Base-by-base conservation (phyloP, 768 basidiomycete species). In the Lactarius sanguifluus region DNA sequence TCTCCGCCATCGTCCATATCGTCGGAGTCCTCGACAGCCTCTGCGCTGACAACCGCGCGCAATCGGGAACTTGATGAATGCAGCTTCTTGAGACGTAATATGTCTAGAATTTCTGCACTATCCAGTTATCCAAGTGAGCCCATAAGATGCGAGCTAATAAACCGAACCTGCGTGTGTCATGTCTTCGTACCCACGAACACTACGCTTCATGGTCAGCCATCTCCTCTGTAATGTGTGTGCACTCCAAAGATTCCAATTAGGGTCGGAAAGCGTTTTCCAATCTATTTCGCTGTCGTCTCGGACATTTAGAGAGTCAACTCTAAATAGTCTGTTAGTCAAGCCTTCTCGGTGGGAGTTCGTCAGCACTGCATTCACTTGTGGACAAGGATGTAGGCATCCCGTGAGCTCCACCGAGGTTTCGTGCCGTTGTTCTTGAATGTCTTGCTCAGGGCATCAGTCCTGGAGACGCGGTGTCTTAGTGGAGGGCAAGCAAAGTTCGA, bases 241-340 rank as follows among this genome's bases (percentile, higher is more conserved):
- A 74, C 91, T 93, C 90, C 90, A 93, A 10, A 91, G 73, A 71
- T 93, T 91, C 91, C 91, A 93, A 65, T 87, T 81, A 18, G 84
- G 73, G 73, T 94, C 92, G 1, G 85, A 78, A 13, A 94, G 79
- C 20, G 82, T 81, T 72, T 91, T 91, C 92, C 92, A 94, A 71
- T 91, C 88, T 56, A 94, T 89, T 72, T 94, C 92, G 34, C 85
- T 88, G 71, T 94, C 92, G 71, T 93, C 87, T 54, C 82, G 81
- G 61, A 93, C 89, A 65, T 87, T 82, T 57, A 93, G 75, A 0
- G 89, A 86, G 72, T 88, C 89, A 59, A 94, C 80, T 75, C 92
- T 94, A 71, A 45, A 52, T 59, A 56, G 41, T 58, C 8, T 55
- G 52, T 62, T 52, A 69, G 25, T 57, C 59, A 32, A 23, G 23